Evolutionary conservation across 441 rosid species (phyloP), one percentile per base, ranked within the genome.

Genomic region (Adansonia grandidieri): DNA sequence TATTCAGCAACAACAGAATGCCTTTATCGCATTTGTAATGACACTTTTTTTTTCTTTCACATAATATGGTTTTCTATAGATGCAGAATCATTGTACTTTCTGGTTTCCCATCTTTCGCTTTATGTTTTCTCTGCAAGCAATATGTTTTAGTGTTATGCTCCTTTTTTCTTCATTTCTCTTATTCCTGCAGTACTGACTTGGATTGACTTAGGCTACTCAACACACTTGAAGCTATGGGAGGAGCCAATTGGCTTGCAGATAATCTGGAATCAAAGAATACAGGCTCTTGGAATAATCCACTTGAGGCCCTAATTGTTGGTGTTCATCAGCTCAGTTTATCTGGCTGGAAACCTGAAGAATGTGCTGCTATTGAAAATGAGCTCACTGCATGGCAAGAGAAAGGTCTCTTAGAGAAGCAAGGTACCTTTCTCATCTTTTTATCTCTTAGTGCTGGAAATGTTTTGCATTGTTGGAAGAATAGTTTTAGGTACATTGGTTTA

Each of bases 341-440:
- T 75, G 91, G 95, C 82, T 96, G 98, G 98, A 91, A 87, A 86
- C 88, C 86, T 28, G 96, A 90, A 85, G 99, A 96, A 87, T 93
- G 98, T 83, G 80, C 77, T 77, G 98, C 96, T 77, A 89, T 96
- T 82, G 88, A 79, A 78, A 88, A 82, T 84, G 99, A 96, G 85
- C 97, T 96, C 60, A 88, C 82, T 67, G 89, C 93, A 67, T 96
- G 99, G 99, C 88, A 89, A 82, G 91, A 85, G 83, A 92, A 83
- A 88, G 98, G 91, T 63, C 82, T 91, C 71, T 74, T 83, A 58
- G 94, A 87, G 47, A 90, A 79, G 82, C 97, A 96, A 93, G 99
- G 98, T 94, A 84, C 44, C 54, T 66, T 24, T 76, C 32, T 64
- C 8, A 72, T 32, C 28, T 32, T 54, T 32, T 50, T 24, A 48